Percentiles rank a stretch among this genome's conserved stretches.
Conservation (phyloP, 2,329 filamentous ascomycete species). For the Amesomyces nigricolor region DNA sequence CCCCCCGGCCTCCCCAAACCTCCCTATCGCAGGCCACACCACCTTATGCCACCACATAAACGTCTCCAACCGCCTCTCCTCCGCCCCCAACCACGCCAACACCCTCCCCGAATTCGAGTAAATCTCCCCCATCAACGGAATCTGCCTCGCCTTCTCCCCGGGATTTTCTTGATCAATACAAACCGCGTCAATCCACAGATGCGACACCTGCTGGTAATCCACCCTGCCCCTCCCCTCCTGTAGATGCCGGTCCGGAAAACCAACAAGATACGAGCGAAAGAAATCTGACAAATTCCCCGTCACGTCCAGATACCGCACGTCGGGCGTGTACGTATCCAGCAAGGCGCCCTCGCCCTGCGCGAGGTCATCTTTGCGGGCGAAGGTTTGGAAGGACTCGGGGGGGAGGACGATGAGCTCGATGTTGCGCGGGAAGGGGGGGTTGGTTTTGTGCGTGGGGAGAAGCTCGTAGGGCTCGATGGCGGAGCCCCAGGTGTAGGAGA, state of each 20-base stretch:
- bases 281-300: conserved; percentile 12
- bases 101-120: conserved; percentile 12
- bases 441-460: background rate
- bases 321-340: conserved; percentile 10
- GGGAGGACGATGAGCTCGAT: conserved; percentile 11
- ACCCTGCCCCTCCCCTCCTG: background rate
- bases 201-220: background rate
- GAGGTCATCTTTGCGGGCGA: conserved; percentile 8
- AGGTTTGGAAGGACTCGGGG: conserved; percentile 1
- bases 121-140: conserved; percentile 18
- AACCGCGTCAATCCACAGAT: conserved; percentile 17
- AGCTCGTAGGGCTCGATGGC: conserved; percentile 8
- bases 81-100: conserved; percentile 16
- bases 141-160: conserved; percentile 12
- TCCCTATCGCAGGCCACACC: background rate
- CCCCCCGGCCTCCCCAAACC: background rate
- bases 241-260: background rate
- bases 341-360: background rate
- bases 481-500: conserved; percentile 19
- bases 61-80: conserved; percentile 1
- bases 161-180: conserved; percentile 16
- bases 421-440: background rate
- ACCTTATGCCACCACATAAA: conserved; percentile 13
- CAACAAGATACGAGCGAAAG: conserved; percentile 8
- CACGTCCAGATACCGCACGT: background rate